Conservation (phyloP, 257 asterid species). For the Przewalskia tangutica region DNA sequence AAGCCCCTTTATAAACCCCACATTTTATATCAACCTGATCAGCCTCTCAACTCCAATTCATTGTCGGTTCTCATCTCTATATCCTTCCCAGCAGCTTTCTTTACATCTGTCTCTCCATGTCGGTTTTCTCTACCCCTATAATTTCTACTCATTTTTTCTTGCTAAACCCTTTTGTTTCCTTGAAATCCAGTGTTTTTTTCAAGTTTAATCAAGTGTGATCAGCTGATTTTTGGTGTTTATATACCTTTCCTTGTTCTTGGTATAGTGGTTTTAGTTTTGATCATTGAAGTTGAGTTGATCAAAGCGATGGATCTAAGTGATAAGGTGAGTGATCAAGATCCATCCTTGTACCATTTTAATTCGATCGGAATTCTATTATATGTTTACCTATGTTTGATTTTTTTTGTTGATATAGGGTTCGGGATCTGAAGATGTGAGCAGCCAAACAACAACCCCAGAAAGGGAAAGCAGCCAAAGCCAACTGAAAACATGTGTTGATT, state of each 20-base stretch:
- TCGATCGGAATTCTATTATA: not conserved
- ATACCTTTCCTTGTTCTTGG: not conserved
- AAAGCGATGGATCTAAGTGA: slow-evolving; percentile 72
- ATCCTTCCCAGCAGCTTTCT: too few relatives aligned
- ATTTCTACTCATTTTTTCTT: slow-evolving; percentile 16
- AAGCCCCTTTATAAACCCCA: slow-evolving; percentile 25
- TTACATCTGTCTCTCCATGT: not conserved
- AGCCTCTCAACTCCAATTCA: slow-evolving; percentile 16
- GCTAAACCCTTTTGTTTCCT: slow-evolving; percentile 4
- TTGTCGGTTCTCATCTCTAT: slow-evolving; percentile 36
- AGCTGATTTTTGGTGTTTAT: not conserved
- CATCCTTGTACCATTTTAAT: not conserved
- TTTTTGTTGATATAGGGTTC: not conserved
- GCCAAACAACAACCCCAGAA: slow-evolving; percentile 38
- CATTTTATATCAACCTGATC: not conserved
- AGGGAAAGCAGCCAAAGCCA: slow-evolving; percentile 46
- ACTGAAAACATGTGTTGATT: slow-evolving; percentile 72
- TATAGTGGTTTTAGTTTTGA: not conserved
- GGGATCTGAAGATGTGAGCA: slow-evolving; percentile 42
- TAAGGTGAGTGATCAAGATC: slow-evolving; percentile 57
- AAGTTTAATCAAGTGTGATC: not conserved
- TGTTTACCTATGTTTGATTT: not conserved
- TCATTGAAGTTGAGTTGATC: not conserved
- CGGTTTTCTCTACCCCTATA: slow-evolving; percentile 22
- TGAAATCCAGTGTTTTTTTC: not conserved